Evolutionary conservation across 2,329 filamentous ascomycete species (phyloP), one percentile per base, ranked within the genome.

Genomic region (Ophiostoma piceae): DNA sequence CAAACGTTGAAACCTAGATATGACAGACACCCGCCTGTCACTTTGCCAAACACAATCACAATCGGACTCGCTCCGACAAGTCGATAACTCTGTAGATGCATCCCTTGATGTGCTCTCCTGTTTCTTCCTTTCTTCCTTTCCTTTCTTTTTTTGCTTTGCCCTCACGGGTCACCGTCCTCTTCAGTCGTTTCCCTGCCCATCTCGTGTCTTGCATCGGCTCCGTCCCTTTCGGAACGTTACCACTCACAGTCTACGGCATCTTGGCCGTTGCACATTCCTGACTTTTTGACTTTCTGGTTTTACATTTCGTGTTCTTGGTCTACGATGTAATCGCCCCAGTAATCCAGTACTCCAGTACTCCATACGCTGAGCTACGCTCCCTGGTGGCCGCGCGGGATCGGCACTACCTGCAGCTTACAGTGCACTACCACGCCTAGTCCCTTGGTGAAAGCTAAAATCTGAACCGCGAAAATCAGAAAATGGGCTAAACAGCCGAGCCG

Each of bases 321-420:
- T 29, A 29, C 26, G 26, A 29, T 29, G 26, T 29, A 29, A 29
- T 29, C 26, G 26, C 51, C 26, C 26, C 26, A 29, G 26, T 29
- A 29, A 29, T 29, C 43, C 35, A 35, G 35, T 35, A 47, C 51
- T 57, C 43, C 35, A 35, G 35, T 35, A 47, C 16, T 47, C 43
- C 43, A 47, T n/a, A 19, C 43, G 6, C 4, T 47, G 43, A 57
- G 22, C n/a, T 57, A 57, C 51, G 51, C 51, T 26, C 22, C 51
- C n/a, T 57, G 51, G 51, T 57, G 51, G 51, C 51, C 51, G 51
- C 51, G 51, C n/a, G 7, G 51, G 51, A 57, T 57, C n/a, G 26
- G 51, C 51, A 57, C 51, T 57, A 57, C 51, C n/a, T 57, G 51
- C 51, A 57, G n/a, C 51, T 54, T 26, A 47, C 51, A 57, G 51